These are phyloP conservation scores for Scheffersomyces quercinus DNA, from an alignment of 1,139 yeast genomes.

Conservation along the genomic window DNA sequence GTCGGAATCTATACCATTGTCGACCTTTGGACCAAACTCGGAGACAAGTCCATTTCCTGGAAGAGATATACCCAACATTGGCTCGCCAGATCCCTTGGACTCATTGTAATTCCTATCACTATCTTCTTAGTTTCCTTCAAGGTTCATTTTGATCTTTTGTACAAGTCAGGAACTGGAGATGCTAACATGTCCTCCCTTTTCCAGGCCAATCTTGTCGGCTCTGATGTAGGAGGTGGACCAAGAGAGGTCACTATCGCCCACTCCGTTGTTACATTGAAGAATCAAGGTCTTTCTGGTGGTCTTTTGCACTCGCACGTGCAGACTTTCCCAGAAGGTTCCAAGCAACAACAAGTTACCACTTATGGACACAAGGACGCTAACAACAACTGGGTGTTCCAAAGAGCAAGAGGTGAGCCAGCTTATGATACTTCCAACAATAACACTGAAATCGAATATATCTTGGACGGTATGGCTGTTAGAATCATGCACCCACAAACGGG, in stretches of 20 bases:
- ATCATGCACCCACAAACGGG: constrained; percentile 79
- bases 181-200: constrained; percentile 95
- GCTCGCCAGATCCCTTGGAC: constrained; percentile 60
- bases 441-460: constrained; percentile 57
- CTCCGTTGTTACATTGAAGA: constrained; percentile 78
- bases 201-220: constrained; percentile 88
- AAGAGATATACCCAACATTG: constrained; percentile 58
- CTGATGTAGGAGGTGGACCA: constrained; percentile 83
- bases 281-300: constrained; percentile 91
- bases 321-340: constrained; percentile 90
- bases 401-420: constrained; percentile 59
- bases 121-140: constrained; percentile 69
- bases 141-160: constrained; percentile 70
- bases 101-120: constrained; percentile 60
- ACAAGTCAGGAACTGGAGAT: constrained; percentile 88
- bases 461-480: constrained; percentile 77
- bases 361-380: constrained; percentile 90
- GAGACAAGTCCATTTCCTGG: constrained; percentile 56
- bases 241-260: constrained; percentile 81
- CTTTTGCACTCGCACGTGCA: constrained; percentile 94
- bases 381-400: constrained; percentile 87
- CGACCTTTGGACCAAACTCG: constrained; percentile 70
- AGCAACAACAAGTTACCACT: constrained; percentile 95
- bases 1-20: constrained; percentile 76
- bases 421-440: constrained; percentile 53